Percentiles rank a stretch among this genome's conserved stretches.
These are phyloP conservation scores for Craterostigma plantagineum DNA, from an alignment of 257 asterid genomes.

Conservation along the genomic window DNA sequence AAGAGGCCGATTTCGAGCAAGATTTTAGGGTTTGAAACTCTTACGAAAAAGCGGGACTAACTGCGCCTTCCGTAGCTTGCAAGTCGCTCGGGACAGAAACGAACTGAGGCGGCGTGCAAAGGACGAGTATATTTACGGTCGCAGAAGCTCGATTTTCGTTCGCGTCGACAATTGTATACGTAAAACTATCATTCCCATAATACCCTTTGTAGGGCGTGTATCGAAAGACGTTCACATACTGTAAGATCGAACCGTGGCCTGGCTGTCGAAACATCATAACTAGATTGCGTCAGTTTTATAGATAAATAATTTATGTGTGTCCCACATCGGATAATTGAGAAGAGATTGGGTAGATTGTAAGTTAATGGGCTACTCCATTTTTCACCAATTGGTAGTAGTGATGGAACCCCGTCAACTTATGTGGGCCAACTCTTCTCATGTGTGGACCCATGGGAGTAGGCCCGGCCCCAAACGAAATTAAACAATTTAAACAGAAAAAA, in stretches of 20 bases:
- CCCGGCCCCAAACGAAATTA: too few species aligned
- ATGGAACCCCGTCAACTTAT: too few species aligned
- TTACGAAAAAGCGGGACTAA: constrained; percentile 73
- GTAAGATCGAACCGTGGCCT: constrained; percentile 53
- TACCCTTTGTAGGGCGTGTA: constrained; percentile 69
- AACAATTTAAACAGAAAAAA: constrained; percentile 1
- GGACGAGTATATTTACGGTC: constrained; percentile 34
- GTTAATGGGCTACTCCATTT: too few species aligned
- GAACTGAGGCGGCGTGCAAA: constrained; percentile 70
- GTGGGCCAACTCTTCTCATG: too few species aligned
- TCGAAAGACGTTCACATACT: constrained; percentile 36
- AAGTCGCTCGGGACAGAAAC: constrained; percentile 45
- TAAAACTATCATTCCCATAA: constrained; percentile 61
- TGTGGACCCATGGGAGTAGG: too few species aligned
- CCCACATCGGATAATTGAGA: too few species aligned
- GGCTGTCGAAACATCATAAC: constrained; percentile 42
- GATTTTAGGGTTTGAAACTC: background rate
- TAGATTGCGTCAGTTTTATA: too few species aligned
- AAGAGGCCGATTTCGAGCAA: background rate
- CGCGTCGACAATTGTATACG: constrained; percentile 37
- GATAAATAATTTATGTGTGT: too few species aligned
- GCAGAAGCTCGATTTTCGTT: constrained; percentile 75
- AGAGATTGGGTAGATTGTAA: too few species aligned
- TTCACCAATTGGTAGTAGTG: too few species aligned
- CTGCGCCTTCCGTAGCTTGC: constrained; percentile 50